Conservation (phyloP, 2,329 filamentous ascomycete genomes). For the Podosphaera fusca region DNA sequence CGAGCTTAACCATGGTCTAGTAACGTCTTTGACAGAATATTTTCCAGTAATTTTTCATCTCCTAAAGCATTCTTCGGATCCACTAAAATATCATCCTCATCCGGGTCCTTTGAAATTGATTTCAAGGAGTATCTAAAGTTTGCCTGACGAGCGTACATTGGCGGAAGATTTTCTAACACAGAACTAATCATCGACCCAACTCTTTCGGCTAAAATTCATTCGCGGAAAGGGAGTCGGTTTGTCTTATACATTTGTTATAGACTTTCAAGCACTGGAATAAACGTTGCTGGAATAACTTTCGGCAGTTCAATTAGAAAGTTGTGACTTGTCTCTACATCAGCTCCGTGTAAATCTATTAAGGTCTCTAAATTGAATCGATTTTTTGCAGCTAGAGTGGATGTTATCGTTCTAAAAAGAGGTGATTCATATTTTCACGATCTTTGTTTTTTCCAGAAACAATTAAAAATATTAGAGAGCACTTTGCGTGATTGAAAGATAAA, state of each 20-base stretch:
- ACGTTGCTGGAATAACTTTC: conserved; percentile 13
- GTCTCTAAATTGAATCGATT: neutral
- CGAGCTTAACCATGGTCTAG: conserved; percentile 1
- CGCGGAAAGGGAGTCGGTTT: conserved; percentile 6
- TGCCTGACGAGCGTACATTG: neutral
- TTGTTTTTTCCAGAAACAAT: neutral
- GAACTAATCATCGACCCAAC: conserved; percentile 1
- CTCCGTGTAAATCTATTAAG: conserved; percentile 2
- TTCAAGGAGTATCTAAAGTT: neutral
- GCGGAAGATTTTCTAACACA: neutral
- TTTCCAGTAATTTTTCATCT: neutral
- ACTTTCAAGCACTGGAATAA: conserved; percentile 13
- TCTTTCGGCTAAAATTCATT: conserved; percentile 5
- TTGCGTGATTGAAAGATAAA: neutral
- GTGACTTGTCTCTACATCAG: conserved; percentile 1
- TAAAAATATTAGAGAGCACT: neutral
- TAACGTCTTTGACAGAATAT: neutral
- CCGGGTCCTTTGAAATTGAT: neutral
- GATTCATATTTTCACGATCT: neutral
- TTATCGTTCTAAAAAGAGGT: conserved; percentile 7
- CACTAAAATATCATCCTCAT: conserved; percentile 1
- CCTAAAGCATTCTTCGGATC: neutral
- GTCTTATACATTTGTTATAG: conserved; percentile 12
- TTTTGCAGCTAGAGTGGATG: conserved; percentile 7
- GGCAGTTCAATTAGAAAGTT: conserved; percentile 15